Percentiles rank a stretch among this genome's conserved stretches.
phyloP scores from a whole-genome alignment of 2,329 filamentous ascomycete species.

The Chrysosporium queenslandicum region DNA sequence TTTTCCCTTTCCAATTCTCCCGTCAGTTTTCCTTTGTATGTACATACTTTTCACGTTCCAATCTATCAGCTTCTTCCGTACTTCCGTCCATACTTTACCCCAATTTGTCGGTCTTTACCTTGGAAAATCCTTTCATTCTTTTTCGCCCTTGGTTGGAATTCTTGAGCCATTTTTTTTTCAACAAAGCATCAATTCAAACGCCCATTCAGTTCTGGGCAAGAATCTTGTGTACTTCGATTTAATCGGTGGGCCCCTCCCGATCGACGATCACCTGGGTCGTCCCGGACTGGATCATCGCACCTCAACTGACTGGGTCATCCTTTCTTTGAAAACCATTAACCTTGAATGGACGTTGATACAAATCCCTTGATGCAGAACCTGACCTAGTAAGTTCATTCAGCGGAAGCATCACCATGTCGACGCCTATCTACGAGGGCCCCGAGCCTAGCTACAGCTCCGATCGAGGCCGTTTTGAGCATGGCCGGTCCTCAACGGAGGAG shows the following conservation, averaged over 20 bases:
- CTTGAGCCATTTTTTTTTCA: too few species aligned
- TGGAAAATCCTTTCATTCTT: neutral
- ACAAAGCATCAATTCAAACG: too few species aligned
- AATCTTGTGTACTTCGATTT: too few species aligned
- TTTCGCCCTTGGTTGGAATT: too few species aligned
- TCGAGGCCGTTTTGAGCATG: neutral
- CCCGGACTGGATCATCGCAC: too few species aligned
- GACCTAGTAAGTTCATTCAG: neutral
- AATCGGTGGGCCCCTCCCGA: too few species aligned
- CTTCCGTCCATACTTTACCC: too few species aligned
- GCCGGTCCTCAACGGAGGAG: slow-evolving; percentile 1
- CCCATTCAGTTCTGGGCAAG: too few species aligned
- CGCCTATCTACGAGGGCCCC: slow-evolving; percentile 15
- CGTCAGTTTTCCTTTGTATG: neutral
- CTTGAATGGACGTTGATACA: neutral
- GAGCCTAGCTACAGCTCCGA: slow-evolving; percentile 10
- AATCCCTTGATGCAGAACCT: neutral
- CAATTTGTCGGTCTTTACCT: neutral
- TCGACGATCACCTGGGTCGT: neutral
- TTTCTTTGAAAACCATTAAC: too few species aligned
- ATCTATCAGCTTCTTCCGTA: too few species aligned
- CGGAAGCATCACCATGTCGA: slow-evolving; percentile 20
- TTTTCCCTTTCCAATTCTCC: neutral
- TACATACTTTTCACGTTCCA: neutral
- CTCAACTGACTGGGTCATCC: too few species aligned